Evolutionary conservation across 2,329 filamentous ascomycete species (phyloP), one percentile per base, ranked within the genome.

Genomic region (Coleophoma cylindrospora): DNA sequence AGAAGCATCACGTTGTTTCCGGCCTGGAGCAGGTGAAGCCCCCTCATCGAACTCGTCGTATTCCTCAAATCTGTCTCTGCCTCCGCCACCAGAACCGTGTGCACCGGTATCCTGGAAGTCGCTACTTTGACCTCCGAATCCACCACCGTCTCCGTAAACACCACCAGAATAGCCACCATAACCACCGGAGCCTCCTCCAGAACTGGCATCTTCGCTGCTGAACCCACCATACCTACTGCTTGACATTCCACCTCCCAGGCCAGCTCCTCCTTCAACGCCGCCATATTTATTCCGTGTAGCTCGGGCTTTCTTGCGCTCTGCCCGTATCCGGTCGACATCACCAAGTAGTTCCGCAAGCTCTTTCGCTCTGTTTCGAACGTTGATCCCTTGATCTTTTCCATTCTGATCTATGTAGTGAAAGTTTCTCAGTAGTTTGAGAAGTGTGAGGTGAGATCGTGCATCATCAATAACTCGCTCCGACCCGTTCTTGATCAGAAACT

Each of bases 401-500:
- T 97, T 97, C 66, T 82, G 79, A 66, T 99, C 84, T 69, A 99
- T 97, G 71, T 79, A 99, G 72, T 99, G 94, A 71, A 99, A 99
- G 68, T 99, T 94, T 51, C 91, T 89, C 50, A 99, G 81, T 94
- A 99, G 99, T 72, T 96, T 96, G 53, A 99, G 80, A 10, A 97
- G 83, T 14, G 92, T 95, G 54, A 99, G 83, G 68, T 99, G 94
- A 51, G 91, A 91, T 61, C 94, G 84, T 51, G 94, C 94, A 71
- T 99, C 94, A 70, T 99, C 94, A 57, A 99, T 92, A 36, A 99
- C 94, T 49, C 94, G 82, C 70, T 99, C 94, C 12, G 94, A 97
- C 55, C 94, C 94, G 69, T 99, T 94, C 76, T 99, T 99, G 72
- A 99, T 87, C 33, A 99, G 81, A 65, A 96, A 95, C 69, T 99